These are phyloP conservation scores for Paecilomyces niveus DNA, from an alignment of 2,329 filamentous ascomycete genomes.

Conservation along the genomic window DNA sequence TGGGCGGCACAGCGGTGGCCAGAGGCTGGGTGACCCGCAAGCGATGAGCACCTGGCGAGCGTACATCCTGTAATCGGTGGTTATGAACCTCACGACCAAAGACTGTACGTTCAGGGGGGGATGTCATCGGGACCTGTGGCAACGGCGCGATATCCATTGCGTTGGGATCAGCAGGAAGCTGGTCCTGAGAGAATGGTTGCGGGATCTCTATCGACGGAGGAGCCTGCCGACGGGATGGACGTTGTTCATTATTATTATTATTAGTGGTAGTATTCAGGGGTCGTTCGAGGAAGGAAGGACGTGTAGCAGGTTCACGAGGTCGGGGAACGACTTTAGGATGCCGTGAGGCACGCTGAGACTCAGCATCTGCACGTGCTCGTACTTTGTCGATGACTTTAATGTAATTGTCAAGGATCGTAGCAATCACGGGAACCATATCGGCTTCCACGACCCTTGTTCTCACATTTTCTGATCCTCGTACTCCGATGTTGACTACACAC, in stretches of 20 bases:
- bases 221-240: conserved; percentile 65
- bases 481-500: conserved; percentile 97
- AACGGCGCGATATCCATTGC: conserved; percentile 57
- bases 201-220: conserved; percentile 80
- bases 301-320: conserved; percentile 18
- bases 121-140: conserved; percentile 58
- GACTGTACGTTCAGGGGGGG: conserved; percentile 63
- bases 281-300: conserved; percentile 37
- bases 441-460: conserved; percentile 94
- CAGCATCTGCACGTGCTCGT: conserved; percentile 75
- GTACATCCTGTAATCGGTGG: conserved; percentile 38
- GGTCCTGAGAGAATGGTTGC: conserved; percentile 46
- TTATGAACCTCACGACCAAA: conserved; percentile 50
- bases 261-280: conserved; percentile 45
- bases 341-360: conserved; percentile 51
- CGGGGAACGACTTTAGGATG: conserved; percentile 20
- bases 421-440: conserved; percentile 98
- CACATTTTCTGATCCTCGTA: conserved; percentile 88
- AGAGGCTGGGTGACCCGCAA: conserved; percentile 58
- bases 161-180: conserved; percentile 41
- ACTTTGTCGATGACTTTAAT: conserved; percentile 92
- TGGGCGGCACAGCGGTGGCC: conserved; percentile 58
- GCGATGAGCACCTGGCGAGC: conserved; percentile 41
- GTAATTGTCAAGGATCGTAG: conserved; percentile 96
- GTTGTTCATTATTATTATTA: conserved; percentile 22